Conservation (phyloP, 192 early-diverging fungal species). For the Podila verticillata region DNA sequence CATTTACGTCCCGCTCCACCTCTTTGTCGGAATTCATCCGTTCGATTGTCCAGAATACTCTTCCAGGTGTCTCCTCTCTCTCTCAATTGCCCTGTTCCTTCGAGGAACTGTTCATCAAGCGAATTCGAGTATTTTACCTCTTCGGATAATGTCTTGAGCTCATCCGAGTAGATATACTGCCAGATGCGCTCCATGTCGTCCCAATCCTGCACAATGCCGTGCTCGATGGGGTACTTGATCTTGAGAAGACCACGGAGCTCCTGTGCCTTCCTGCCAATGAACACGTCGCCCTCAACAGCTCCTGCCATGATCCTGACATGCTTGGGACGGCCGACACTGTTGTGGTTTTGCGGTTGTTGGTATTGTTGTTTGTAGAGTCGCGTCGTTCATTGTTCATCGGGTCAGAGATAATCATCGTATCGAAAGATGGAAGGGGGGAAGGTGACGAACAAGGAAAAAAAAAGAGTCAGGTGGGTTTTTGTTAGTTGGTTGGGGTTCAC, state of each 20-base stretch:
- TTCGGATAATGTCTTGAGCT: conserved; percentile 94
- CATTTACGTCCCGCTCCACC: too few species aligned
- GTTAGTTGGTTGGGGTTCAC: too few species aligned
- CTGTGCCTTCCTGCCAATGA: conserved; percentile 96
- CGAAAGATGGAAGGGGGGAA: neutral
- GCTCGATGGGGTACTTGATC: conserved; percentile 96
- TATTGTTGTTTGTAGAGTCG: too few species aligned
- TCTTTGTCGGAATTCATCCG: too few species aligned
- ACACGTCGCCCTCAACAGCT: conserved; percentile 94
- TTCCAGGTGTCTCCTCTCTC: too few species aligned
- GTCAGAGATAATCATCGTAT: too few species aligned
- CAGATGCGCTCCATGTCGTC: conserved; percentile 99
- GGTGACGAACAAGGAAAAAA: neutral
- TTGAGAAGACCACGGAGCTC: conserved; percentile 94
- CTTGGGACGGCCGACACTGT: conserved; percentile 93
- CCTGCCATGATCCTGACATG: conserved; percentile 98
- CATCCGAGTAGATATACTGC: conserved; percentile 96
- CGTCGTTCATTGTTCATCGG: too few species aligned
- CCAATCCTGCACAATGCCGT: conserved; percentile 98
- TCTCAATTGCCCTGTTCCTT: too few species aligned
- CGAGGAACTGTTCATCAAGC: too few species aligned
- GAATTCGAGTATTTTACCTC: conserved; percentile 67
- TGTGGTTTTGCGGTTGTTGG: neutral
- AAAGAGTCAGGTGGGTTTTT: neutral
- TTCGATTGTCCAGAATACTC: too few species aligned